Conservation (phyloP, 2,329 filamentous ascomycete genomes). For the Clonostachys rosea region DNA sequence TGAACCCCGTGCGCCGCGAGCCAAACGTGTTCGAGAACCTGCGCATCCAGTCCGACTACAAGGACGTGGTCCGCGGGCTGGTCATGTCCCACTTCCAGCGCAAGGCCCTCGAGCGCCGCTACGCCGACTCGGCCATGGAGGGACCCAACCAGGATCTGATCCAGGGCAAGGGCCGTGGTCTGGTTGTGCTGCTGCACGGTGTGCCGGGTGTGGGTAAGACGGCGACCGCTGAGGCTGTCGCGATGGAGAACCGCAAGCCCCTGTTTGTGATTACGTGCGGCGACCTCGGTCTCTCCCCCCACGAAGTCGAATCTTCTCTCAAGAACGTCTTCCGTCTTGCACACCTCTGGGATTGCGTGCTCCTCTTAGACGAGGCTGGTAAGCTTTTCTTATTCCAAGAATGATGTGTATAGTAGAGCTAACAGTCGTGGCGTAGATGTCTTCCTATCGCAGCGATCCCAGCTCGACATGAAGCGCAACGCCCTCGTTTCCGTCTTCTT, state of each 20-base stretch:
- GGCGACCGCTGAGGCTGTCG: conserved; percentile 36
- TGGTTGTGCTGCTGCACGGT: conserved; percentile 39
- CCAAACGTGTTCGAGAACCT: conserved; percentile 31
- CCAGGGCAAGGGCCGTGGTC: conserved; percentile 36
- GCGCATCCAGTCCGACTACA: conserved; percentile 31
- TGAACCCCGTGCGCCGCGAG: conserved; percentile 26
- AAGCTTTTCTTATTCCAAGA: too few species aligned
- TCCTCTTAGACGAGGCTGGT: conserved; percentile 28
- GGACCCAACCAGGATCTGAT: conserved; percentile 31
- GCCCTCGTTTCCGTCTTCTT: conserved; percentile 37
- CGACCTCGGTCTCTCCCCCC: conserved; percentile 34
- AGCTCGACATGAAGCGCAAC: conserved; percentile 23
- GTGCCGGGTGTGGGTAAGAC: conserved; percentile 45
- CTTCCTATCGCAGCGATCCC: conserved; percentile 21
- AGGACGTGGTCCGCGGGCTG: conserved; percentile 30
- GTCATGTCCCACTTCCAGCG: conserved; percentile 34
- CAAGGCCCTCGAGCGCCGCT: conserved; percentile 26
- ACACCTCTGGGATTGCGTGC: conserved; percentile 28
- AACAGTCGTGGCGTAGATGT: conserved; percentile 10
- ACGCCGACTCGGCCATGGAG: conserved; percentile 16
- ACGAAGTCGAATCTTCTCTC: conserved; percentile 31
- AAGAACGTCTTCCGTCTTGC: conserved; percentile 36
- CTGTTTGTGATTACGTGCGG: conserved; percentile 45
- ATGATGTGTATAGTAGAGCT: too few species aligned
- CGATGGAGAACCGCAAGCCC: conserved; percentile 33